These are phyloP conservation scores for Huntiella abstrusa DNA, from an alignment of 2,329 filamentous ascomycete genomes.

Conservation along the genomic window DNA sequence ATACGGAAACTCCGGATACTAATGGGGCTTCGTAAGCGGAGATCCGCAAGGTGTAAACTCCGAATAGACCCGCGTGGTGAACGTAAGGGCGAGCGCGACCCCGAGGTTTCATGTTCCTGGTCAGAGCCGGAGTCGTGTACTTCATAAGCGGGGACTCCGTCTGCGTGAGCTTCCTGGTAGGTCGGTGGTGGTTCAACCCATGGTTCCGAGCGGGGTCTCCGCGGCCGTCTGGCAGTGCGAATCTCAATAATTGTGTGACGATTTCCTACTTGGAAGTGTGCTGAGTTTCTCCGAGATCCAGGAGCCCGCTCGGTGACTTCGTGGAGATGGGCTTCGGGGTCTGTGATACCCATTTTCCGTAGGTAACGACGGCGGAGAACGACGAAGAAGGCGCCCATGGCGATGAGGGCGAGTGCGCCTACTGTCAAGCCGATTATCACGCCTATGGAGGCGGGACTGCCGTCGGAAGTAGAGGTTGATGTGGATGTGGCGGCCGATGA, in stretches of 20 bases:
- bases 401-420: conserved; percentile 6
- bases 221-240: conserved; percentile 3
- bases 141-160: conserved; percentile 10
- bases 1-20: conserved; percentile 9
- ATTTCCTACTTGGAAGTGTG: no score
- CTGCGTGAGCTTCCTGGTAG: conserved; percentile 10
- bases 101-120: not conserved
- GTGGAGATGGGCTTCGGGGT: conserved; percentile 8
- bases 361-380: conserved; percentile 8
- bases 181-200: conserved; percentile 11
- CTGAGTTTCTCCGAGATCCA: not conserved
- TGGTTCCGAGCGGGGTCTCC: conserved; percentile 6
- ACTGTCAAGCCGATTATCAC: conserved; percentile 3
- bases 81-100: conserved; percentile 2
- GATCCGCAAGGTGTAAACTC: not conserved
- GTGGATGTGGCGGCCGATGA: not conserved
- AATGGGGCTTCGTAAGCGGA: conserved; percentile 7
- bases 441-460: conserved; percentile 2
- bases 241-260: conserved; percentile 8
- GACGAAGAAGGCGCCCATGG: conserved; percentile 7
- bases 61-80: conserved; percentile 1
- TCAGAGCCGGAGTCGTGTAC: conserved; percentile 6
- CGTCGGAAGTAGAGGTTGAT: not conserved
- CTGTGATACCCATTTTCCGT: conserved; percentile 7
- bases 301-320: conserved; percentile 3